Base-by-base conservation (phyloP, 2,329 filamentous ascomycete genomes). In the Metarhizium robertsii region DNA sequence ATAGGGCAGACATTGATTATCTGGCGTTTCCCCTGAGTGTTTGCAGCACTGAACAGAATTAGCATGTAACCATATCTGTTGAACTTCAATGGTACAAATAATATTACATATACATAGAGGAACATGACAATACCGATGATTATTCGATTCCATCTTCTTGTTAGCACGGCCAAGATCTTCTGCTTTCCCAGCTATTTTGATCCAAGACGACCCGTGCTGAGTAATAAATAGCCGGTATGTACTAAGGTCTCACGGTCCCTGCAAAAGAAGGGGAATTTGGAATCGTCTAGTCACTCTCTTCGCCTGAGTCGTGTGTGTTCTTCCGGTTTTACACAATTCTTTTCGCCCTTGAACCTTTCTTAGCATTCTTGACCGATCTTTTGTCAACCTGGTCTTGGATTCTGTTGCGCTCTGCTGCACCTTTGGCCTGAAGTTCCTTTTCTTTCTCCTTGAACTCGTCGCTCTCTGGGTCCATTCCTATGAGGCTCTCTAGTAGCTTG, bases 401-500 rank as follows among this genome's bases (percentile, higher is more conserved):
- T 67, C 87, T 89, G 59, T 80, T 79, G 53, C 94, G 78, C 72
- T 96, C 90, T 10, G 73, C 75, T 18, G 75, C 77, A 1, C 94
- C 94, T 65, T 81, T 75, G 42, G 79, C 82, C 56, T 86, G 79
- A 61, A 97, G 69, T 52, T 82, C 77, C 56, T 71, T 69, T 61
- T 90, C 90, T 53, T 89, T 71, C 13, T 75, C 69, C 61, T 71
- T 74, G 67, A 96, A 96, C 63, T 88, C 85, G 8, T 85, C 77
- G n/a, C 81, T 77, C 40, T 90, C 86, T 0, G 82, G 68, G 67
- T 96, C 87, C 82, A 92, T 90, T 7, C 86, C 92, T 45, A 96
- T 87, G 52, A 99, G 75, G 49, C 84, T 84, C 72, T 99, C 94
- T 5, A 99, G 79, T 60, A 97, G 75, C 75, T 96, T 96, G 72